Percentiles rank a stretch among this genome's conserved stretches.
Evolutionary conservation across 73 alveolate species (phyloP).

Genomic region (Diophrys sp.): DNA sequence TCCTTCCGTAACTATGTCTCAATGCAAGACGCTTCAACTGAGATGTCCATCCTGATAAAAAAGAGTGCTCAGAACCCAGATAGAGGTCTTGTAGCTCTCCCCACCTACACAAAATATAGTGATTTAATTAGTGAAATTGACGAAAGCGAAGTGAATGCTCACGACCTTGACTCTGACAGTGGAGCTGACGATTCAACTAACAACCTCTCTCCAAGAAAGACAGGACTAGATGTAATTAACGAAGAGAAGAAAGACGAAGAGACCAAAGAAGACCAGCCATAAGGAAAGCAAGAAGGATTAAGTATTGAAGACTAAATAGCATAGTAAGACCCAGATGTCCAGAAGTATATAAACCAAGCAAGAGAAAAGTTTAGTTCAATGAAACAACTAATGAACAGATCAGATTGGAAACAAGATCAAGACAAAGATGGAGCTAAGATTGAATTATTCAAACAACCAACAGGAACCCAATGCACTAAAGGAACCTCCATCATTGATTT

Average conservation of each 20-base stretch:
- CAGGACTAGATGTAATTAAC: neutral
- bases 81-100: neutral
- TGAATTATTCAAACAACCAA: neutral
- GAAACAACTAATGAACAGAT: neutral
- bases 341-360: neutral
- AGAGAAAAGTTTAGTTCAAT: neutral
- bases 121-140: neutral
- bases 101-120: neutral
- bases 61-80: neutral
- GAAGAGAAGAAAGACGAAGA: neutral
- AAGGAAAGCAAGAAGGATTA: no score
- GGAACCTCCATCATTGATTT: slow-evolving; percentile 40
- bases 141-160: neutral
- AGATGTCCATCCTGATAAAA: neutral
- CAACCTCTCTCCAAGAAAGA: neutral
- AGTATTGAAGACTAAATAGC: no score
- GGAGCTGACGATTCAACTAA: neutral
- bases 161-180: neutral
- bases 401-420: slow-evolving; percentile 13
- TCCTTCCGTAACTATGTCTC: neutral
- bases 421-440: slow-evolving; percentile 2
- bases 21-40: neutral
- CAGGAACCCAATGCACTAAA: slow-evolving; percentile 22
- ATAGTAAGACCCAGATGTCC: no score
- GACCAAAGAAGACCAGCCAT: no score